Evolutionary conservation across 495 filamentous ascomycete genomes (phyloP), one percentile per base, ranked within the genome.

Genomic region (Aspergillus sclerotiicarbonarius): DNA sequence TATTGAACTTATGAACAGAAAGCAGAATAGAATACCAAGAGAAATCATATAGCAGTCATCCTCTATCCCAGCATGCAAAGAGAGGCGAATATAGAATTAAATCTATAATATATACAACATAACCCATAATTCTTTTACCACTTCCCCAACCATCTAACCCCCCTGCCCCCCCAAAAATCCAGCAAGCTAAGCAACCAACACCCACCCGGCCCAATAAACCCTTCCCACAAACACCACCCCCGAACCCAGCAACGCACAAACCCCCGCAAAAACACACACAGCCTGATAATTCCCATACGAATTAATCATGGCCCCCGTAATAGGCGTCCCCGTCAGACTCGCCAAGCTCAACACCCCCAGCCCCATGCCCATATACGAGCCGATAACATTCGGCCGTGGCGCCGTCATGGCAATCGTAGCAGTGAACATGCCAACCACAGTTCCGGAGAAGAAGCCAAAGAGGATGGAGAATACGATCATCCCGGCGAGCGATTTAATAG

Each of bases 391-490:
- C 0, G 62, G 63, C 25, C 58, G 44, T 1, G 55, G 54, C 8
- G 67, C 54, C 19, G 56, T 59, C 52, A 62, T 50, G 3, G 66
- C 66, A 32, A 69, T 57, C 10, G 58, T 64, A 3, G 66, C 49
- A 0, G 59, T 43, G 5, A 61, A 59, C 6, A 87, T 67, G n/a
- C 73, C 74, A 53, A 87, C 80, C 16, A 81, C 76, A 20, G 71
- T 77, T 0, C 84, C 84, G 44, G 74, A 80, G 6, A 78, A 74
- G 51, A 84, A 82, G 0, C 84, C 83, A 59, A 85, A 85, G 6
- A 87, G 37, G 6, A 82, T 58, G 6, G 76, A 69, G 54, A 87
- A 84, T 4, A 76, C 66, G 39, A 84, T 71, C 32, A 86, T 71
- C 0, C 75, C 76, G 0, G 71, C 62, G 4, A 70, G 69, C 9